These are phyloP conservation scores for Nitzschia sp. DNA, from an alignment of 108 stramenopile species.

Conservation along the genomic window DNA sequence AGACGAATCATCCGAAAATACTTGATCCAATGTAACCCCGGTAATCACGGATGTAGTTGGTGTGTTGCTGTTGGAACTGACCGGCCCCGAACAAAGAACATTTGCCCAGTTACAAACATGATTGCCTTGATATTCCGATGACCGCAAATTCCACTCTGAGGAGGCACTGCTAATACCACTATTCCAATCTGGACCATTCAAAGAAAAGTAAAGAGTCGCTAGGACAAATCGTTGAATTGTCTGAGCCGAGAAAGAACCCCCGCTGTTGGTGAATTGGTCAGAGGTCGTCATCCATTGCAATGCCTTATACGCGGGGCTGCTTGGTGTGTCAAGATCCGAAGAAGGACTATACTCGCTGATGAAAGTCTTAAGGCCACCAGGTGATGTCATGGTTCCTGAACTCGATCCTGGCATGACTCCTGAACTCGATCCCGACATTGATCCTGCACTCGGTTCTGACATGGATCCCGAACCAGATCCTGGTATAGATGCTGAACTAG, in stretches of 20 bases:
- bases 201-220: constrained; percentile 22
- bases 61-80: too few relatives aligned
- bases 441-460: too few relatives aligned
- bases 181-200: constrained; percentile 9
- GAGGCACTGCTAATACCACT: background rate
- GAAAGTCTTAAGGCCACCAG: background rate
- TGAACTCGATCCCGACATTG: too few relatives aligned
- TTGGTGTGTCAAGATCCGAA: background rate
- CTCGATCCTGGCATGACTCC: too few relatives aligned
- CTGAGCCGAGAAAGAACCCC: background rate
- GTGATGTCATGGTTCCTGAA: too few relatives aligned
- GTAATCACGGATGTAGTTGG: background rate
- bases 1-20: background rate
- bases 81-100: background rate
- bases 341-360: background rate
- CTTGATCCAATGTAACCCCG: background rate
- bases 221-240: constrained; percentile 8
- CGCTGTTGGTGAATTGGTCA: background rate
- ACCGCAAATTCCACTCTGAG: background rate
- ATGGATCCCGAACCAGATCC: too few relatives aligned
- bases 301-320: background rate
- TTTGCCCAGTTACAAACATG: background rate
- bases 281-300: background rate
- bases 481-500: too few relatives aligned
- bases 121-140: background rate